Conservation (phyloP, 805 yeast genomes). For the Sungouiozyma intestinalis region DNA sequence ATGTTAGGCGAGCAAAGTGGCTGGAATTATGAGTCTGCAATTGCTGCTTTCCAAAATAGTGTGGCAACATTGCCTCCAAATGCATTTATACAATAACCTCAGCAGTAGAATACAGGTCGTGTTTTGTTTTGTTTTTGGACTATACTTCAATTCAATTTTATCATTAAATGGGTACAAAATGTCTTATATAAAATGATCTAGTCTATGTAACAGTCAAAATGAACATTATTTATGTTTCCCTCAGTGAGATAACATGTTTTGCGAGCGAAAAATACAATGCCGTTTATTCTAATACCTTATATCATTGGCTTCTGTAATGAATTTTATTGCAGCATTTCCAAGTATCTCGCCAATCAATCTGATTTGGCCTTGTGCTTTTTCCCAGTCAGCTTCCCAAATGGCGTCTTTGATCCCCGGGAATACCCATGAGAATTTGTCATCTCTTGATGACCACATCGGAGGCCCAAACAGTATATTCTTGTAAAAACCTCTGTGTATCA, state of each 20-base stretch:
- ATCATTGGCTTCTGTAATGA: conserved; percentile 13
- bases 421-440: conserved; percentile 30
- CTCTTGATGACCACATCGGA: conserved; percentile 33
- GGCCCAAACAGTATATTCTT: conserved; percentile 61
- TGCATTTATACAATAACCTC: conserved; percentile 33
- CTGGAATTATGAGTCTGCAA: conserved; percentile 68
- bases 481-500: conserved; percentile 51
- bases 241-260: no score
- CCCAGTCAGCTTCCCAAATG: conserved; percentile 40
- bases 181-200: neutral
- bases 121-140: neutral
- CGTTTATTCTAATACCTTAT: conserved; percentile 2
- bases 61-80: conserved; percentile 47
- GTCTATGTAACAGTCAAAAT: neutral
- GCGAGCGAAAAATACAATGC: no score
- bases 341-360: conserved; percentile 32
- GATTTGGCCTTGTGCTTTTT: conserved; percentile 43
- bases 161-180: neutral
- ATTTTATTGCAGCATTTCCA: conserved; percentile 18
- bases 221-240: neutral
- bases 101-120: neutral
- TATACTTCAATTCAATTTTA: neutral
- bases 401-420: conserved; percentile 72
- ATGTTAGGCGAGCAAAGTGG: conserved; percentile 83
- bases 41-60: conserved; percentile 60